Evolutionary conservation across 1,139 yeast species (phyloP), one percentile per base, ranked within the genome.

Genomic region (Kodamaea suecica): DNA sequence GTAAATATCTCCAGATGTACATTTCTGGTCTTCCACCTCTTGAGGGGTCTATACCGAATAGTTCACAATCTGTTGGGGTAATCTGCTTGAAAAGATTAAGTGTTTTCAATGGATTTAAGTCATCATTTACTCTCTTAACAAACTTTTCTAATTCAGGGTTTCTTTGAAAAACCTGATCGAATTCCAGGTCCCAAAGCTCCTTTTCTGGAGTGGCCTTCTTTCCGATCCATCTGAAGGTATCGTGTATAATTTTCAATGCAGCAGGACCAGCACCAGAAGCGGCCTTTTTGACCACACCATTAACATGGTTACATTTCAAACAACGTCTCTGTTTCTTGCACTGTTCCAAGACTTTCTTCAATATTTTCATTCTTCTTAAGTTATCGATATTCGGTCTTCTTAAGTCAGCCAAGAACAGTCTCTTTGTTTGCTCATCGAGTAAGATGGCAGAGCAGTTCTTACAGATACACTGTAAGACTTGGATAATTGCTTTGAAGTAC

Each of bases 271-370:
- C 82, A 33, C 94, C 94, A 20, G 85, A 78, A 3, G 97, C 98
- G 3, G 97, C 97, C 57, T 88, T 92, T 57, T 94, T 94, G 21
- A 94, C 98, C 38, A 92, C 97, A 48, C 99, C 99, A 53, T 94
- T 92, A 34, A 90, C 68, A 15, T 90, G 81, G 50, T 86, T 84
- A 67, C 99, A 94, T 32, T 78, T 69, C 29, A 87, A 66, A 58
- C 99, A 94, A 48, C 95, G 71, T 52, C 98, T 76, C 62, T 90
- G 97, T 52, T 94, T 94, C 53, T 90, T 90, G 59, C 97, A 90
- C 64, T 90, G 97, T 41, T 90, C 97, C 44, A 83, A 66, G 43
- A 92, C 72, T 50, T 76, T 79, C 61, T 85, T 92, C 49, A 94
- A 66, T 38, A 87, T 76, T 50, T 80, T 85, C 97, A 92, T 90